These are phyloP conservation scores for Athelia psychrophila DNA, from an alignment of 1,284 basidiomycete species.

Conservation along the genomic window DNA sequence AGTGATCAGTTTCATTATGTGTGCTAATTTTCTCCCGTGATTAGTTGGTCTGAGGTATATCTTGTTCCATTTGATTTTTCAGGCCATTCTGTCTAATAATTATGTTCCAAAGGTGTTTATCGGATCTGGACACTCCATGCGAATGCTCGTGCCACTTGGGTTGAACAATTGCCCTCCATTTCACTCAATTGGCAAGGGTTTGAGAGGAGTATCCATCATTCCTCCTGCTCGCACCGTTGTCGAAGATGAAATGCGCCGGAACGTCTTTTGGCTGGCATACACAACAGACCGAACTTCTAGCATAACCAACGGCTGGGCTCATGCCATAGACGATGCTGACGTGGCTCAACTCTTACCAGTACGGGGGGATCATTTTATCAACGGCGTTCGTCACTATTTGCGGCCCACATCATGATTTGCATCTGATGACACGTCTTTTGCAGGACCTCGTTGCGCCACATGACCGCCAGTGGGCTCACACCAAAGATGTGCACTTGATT, in stretches of 20 bases:
- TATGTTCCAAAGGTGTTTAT: slow-evolving; percentile 48
- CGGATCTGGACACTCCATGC: slow-evolving; percentile 52
- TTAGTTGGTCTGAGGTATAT: slow-evolving; percentile 70
- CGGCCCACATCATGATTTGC: slow-evolving; percentile 1
- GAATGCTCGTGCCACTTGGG: slow-evolving; percentile 61
- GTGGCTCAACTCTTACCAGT: slow-evolving; percentile 69
- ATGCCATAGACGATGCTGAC: slow-evolving; percentile 69
- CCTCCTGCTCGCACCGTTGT: slow-evolving; percentile 53
- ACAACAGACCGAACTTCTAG: slow-evolving; percentile 64
- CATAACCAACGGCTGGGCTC: slow-evolving; percentile 67
- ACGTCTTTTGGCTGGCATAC: slow-evolving; percentile 73
- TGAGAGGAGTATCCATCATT: slow-evolving; percentile 54
- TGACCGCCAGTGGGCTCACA: slow-evolving; percentile 69
- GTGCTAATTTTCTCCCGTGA: slow-evolving; percentile 1
- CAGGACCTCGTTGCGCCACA: slow-evolving; percentile 51
- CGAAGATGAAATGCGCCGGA: slow-evolving; percentile 69
- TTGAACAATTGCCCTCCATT: slow-evolving; percentile 70
- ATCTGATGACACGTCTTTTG: slow-evolving; percentile 14
- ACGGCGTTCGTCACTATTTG: slow-evolving; percentile 43
- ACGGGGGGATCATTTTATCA: slow-evolving; percentile 55
- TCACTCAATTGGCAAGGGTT: slow-evolving; percentile 53
- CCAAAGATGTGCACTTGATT: slow-evolving; percentile 50
- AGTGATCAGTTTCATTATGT: not conserved
- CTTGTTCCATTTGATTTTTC: no score
- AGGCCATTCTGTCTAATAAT: not conserved